These are phyloP conservation scores for Helotiales sp. DNA, from an alignment of 2,329 filamentous ascomycete species.

Conservation along the genomic window DNA sequence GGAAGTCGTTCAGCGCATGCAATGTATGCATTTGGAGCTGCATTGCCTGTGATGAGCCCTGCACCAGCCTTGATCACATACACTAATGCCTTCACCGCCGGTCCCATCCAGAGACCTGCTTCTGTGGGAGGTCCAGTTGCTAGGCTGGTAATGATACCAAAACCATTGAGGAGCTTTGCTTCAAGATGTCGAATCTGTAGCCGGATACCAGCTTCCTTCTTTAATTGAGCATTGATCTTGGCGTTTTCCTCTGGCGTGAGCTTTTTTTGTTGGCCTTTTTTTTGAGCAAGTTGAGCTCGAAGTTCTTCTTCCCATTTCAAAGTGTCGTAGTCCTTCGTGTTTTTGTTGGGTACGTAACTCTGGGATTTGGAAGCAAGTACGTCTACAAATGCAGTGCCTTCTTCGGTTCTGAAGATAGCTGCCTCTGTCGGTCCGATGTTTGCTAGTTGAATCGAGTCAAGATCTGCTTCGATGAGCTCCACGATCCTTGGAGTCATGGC, in stretches of 20 bases:
- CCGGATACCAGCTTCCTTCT: conserved; percentile 81
- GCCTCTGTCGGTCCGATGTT: conserved; percentile 83
- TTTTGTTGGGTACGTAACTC: conserved; percentile 75
- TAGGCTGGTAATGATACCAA: conserved; percentile 81
- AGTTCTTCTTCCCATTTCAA: conserved; percentile 97
- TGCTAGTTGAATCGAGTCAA: conserved; percentile 68
- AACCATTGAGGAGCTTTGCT: conserved; percentile 73
- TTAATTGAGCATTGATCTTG: conserved; percentile 88
- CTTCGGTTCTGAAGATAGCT: conserved; percentile 87
- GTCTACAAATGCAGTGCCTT: conserved; percentile 86
- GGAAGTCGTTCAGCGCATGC: conserved; percentile 75
- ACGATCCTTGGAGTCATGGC: conserved; percentile 75
- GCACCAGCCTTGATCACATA: conserved; percentile 77
- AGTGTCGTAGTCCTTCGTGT: conserved; percentile 91
- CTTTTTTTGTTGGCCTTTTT: conserved; percentile 90
- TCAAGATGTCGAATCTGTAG: conserved; percentile 68
- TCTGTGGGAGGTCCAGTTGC: conserved; percentile 88
- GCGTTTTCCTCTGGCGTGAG: conserved; percentile 84
- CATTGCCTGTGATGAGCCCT: conserved; percentile 77
- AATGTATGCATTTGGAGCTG: conserved; percentile 76
- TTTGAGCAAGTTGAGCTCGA: conserved; percentile 81
- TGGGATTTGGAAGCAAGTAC: conserved; percentile 82
- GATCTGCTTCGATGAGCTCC: conserved; percentile 69
- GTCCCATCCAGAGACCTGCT: conserved; percentile 82
- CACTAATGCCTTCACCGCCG: conserved; percentile 73